phyloP scores from a whole-genome alignment of 2,329 filamentous ascomycete genomes.

The Phoma sp. region DNA sequence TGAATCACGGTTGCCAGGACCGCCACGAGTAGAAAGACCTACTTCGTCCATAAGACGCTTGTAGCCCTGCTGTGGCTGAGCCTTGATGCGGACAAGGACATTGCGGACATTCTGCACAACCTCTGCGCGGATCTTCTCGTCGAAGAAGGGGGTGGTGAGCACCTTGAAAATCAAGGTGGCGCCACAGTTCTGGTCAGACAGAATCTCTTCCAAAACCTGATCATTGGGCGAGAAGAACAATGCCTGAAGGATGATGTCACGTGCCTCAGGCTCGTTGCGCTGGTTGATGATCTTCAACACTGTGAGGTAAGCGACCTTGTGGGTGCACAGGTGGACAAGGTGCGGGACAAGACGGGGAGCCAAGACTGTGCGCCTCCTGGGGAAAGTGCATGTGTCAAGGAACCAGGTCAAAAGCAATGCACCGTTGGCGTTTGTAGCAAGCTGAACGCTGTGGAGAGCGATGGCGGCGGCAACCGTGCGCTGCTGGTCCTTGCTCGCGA shows the following conservation, averaged over 20 bases:
- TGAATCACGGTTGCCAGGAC: conserved; percentile 47
- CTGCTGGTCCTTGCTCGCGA: conserved; percentile 93
- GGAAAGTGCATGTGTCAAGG: conserved; percentile 96
- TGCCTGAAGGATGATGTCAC: conserved; percentile 86
- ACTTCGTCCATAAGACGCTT: conserved; percentile 99
- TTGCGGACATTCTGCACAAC: conserved; percentile 92
- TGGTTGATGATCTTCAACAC: conserved; percentile 99
- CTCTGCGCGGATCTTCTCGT: conserved; percentile 84
- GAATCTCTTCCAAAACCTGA: conserved; percentile 84
- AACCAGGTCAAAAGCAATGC: conserved; percentile 96
- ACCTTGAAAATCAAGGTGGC: conserved; percentile 99
- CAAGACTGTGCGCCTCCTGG: conserved; percentile 85
- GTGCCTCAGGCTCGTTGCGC: conserved; percentile 88
- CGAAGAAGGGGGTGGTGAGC: conserved; percentile 94
- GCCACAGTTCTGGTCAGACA: conserved; percentile 89
- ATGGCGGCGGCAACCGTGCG: conserved; percentile 92
- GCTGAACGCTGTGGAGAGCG: conserved; percentile 93
- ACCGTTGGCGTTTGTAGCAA: conserved; percentile 95
- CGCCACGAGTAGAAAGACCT: conserved; percentile 71
- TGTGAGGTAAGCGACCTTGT: conserved; percentile 97
- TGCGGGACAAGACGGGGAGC: conserved; percentile 91
- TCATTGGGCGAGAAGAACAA: conserved; percentile 92
- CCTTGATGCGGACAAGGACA: conserved; percentile 87
- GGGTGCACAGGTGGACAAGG: conserved; percentile 92
- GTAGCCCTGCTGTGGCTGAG: conserved; percentile 92